Conservation (phyloP, 2,329 filamentous ascomycete species). For the Chaetomium sp. region DNA sequence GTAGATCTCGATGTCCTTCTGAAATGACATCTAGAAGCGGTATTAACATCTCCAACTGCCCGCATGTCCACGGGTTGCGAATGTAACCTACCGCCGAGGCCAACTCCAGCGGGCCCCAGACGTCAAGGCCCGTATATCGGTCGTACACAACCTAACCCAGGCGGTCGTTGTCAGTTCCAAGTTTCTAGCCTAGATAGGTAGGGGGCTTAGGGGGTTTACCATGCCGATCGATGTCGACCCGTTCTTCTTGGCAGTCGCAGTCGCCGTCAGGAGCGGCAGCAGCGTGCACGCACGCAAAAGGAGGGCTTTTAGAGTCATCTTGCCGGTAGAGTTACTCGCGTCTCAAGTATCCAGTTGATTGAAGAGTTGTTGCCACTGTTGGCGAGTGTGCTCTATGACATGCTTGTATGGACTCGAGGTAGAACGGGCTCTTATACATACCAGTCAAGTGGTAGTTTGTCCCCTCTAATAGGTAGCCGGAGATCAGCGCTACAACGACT, state of each 20-base stretch:
- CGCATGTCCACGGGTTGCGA: fast-evolving
- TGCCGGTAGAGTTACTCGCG: background rate
- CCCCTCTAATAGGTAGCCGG: background rate
- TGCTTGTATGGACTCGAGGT: background rate
- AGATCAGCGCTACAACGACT: background rate
- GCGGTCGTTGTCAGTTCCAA: background rate
- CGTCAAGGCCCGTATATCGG: background rate
- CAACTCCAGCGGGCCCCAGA: slow-evolving; percentile 9
- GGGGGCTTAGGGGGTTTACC: background rate
- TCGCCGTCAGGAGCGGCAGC: background rate
- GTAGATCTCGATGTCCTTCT: background rate
- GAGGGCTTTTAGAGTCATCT: background rate
- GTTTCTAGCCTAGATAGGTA: too few species aligned
- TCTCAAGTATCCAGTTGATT: background rate
- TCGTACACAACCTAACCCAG: background rate
- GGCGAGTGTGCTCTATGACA: background rate
- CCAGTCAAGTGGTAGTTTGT: background rate
- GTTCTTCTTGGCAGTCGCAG: background rate
- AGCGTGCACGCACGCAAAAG: background rate
- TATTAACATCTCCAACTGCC: background rate
- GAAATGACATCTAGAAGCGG: background rate
- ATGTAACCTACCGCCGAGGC: background rate
- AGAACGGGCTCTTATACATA: background rate
- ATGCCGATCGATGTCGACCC: background rate
- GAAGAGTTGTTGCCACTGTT: too few species aligned